phyloP scores from a whole-genome alignment of 352 stramenopile species.

The Phytophthora sp. region DNA sequence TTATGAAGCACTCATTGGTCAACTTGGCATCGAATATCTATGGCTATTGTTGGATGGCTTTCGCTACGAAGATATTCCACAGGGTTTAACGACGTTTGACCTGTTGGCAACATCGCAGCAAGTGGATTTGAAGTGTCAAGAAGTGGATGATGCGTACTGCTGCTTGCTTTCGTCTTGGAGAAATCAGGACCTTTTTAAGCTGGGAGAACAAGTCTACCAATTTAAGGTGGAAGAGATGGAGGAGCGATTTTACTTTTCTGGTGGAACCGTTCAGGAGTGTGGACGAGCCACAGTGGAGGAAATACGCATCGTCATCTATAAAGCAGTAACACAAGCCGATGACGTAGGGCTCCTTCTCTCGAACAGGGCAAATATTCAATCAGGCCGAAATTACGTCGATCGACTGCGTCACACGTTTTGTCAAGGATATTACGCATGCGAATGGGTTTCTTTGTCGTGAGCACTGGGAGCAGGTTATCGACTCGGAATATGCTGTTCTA shows the following conservation, averaged over 20 bases:
- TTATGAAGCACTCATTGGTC: too few species aligned
- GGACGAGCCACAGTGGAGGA: constrained; percentile 3
- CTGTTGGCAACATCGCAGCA: constrained; percentile 35
- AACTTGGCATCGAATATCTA: too few species aligned
- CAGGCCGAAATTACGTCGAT: too few species aligned
- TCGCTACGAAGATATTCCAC: too few species aligned
- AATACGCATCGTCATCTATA: neutral
- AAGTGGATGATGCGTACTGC: constrained; percentile 13
- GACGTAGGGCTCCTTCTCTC: constrained; percentile 4
- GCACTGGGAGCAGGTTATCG: constrained; percentile 20
- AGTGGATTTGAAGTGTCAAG: constrained; percentile 20
- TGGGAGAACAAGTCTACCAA: neutral
- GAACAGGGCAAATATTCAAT: neutral
- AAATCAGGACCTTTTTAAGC: constrained; percentile 6
- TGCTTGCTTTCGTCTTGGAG: constrained; percentile 20
- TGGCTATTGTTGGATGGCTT: too few species aligned
- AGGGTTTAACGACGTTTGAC: constrained; percentile 25
- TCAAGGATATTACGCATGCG: neutral
- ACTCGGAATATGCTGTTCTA: constrained; percentile 26
- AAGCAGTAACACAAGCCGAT: constrained; percentile 1
- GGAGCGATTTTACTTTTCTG: constrained; percentile 18
- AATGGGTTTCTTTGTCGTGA: neutral
- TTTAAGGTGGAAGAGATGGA: constrained; percentile 12
- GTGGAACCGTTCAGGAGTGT: constrained; percentile 22
- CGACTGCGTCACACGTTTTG: too few species aligned